A percentile compares a stretch with the other conserved stretches of the same genome.
phyloP scores from a whole-genome alignment of 2,329 filamentous ascomycete genomes.

The Ophiostoma triangulosporum region DNA sequence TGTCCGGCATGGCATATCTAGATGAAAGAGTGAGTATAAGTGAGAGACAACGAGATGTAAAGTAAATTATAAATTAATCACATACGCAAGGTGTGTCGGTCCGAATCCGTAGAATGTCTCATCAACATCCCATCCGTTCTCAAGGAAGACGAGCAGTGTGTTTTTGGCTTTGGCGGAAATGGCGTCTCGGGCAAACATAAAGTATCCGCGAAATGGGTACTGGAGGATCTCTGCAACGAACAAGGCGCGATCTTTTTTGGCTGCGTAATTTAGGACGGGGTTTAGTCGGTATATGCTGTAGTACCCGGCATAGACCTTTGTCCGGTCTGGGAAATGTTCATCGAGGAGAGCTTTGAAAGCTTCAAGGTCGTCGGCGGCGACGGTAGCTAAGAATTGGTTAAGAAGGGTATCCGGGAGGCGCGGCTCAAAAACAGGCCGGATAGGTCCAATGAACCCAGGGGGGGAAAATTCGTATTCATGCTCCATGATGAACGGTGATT shows the following conservation, averaged over 20 bases:
- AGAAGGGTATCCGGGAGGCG: too few species aligned
- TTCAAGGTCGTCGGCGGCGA: conserved; percentile 2
- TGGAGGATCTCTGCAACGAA: conserved; percentile 1
- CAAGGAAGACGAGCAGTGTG: conserved; percentile 2
- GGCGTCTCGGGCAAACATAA: conserved; percentile 4
- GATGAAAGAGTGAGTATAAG: not conserved
- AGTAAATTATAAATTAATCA: too few species aligned
- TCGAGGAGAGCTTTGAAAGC: conserved; percentile 2
- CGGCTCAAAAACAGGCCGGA: too few species aligned
- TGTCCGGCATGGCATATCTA: not conserved
- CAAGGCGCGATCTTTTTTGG: too few species aligned
- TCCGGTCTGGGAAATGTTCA: not conserved
- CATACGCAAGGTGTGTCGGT: not conserved
- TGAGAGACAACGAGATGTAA: too few species aligned
- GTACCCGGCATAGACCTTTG: not conserved
- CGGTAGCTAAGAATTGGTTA: not conserved
- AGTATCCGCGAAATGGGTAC: not conserved
- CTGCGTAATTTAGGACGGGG: too few species aligned
- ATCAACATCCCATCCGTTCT: conserved; percentile 3
- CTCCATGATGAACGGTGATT: too few species aligned
- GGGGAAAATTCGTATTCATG: too few species aligned
- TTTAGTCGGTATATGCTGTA: not conserved
- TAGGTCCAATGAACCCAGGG: too few species aligned
- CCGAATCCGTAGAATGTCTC: not conserved
- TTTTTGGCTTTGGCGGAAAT: not conserved